Conservation (phyloP, 768 basidiomycete genomes). For the Leccinum truebloodii region DNA sequence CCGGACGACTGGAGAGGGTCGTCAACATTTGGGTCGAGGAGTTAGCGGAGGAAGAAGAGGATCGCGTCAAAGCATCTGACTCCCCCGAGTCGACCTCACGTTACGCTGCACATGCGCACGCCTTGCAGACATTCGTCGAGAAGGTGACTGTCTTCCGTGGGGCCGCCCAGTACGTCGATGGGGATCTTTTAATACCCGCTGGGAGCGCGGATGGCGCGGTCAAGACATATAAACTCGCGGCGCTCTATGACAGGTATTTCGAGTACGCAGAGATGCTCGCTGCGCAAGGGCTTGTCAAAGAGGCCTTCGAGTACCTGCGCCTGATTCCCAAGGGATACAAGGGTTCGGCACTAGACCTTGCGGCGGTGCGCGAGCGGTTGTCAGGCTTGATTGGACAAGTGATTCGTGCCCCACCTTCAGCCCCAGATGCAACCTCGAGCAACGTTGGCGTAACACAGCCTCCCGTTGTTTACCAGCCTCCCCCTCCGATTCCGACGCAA, state of each 20-base stretch:
- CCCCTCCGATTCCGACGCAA: slow-evolving; percentile 23
- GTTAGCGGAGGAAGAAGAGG: slow-evolving; percentile 79
- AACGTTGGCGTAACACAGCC: slow-evolving; percentile 16
- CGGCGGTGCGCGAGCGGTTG: slow-evolving; percentile 48
- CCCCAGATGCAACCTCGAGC: slow-evolving; percentile 27
- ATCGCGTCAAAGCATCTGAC: slow-evolving; percentile 42
- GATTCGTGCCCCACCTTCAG: slow-evolving; percentile 30
- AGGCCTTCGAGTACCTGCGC: slow-evolving; percentile 78
- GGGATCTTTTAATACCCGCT: slow-evolving; percentile 52
- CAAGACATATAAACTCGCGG: slow-evolving; percentile 79
- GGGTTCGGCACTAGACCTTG: slow-evolving; percentile 50
- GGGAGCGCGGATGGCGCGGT: slow-evolving; percentile 41
- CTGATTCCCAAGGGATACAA: slow-evolving; percentile 80
- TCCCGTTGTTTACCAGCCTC: neutral
- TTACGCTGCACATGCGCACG: slow-evolving; percentile 80
- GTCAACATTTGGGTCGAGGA: slow-evolving; percentile 93
- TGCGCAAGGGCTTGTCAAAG: slow-evolving; percentile 83
- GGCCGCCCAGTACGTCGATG: slow-evolving; percentile 79
- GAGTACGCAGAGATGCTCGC: slow-evolving; percentile 95
- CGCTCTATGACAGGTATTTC: slow-evolving; percentile 89
- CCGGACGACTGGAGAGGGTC: slow-evolving; percentile 82
- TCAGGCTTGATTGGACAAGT: slow-evolving; percentile 38
- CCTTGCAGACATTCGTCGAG: slow-evolving; percentile 92
- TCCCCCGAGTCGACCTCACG: slow-evolving; percentile 47
- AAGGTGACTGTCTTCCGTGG: slow-evolving; percentile 94